Evolutionary conservation across 768 basidiomycete species (phyloP).

Genomic region (Suillus fuscotomentosus): DNA sequence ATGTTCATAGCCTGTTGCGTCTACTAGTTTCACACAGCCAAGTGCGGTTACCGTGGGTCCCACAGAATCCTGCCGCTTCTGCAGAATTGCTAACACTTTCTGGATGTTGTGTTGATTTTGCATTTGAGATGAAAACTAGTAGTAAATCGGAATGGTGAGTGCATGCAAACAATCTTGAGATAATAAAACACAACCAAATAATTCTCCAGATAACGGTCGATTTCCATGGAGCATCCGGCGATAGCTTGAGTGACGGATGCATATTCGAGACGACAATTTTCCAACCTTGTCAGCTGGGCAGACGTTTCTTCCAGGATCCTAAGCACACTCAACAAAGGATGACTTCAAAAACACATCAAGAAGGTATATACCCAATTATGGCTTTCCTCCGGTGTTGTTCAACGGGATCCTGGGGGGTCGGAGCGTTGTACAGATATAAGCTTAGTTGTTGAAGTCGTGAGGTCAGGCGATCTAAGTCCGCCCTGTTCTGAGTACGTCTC

Average conservation of each 20-base stretch:
- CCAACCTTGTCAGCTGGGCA: background rate
- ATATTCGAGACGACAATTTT: background rate
- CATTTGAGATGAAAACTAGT: background rate
- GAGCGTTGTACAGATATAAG: background rate
- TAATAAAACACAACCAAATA: background rate
- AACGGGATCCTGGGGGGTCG: background rate
- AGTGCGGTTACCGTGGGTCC: slow-evolving; percentile 1
- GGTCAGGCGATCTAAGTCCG: background rate
- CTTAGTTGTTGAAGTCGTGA: background rate
- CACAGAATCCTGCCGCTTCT: too few species aligned
- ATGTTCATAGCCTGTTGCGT: slow-evolving; percentile 22
- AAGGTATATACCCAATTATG: slow-evolving; percentile 3
- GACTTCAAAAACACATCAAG: background rate
- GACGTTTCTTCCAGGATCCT: background rate
- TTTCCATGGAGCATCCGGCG: background rate
- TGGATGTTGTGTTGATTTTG: too few species aligned
- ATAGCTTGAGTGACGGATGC: background rate
- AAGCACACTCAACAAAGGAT: too few species aligned
- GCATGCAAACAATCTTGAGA: background rate
- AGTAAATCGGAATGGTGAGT: background rate
- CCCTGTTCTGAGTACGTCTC: background rate
- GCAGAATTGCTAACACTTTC: too few species aligned
- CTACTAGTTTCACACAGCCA: slow-evolving; percentile 18
- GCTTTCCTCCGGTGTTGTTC: background rate
- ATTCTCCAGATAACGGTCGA: background rate